Conservation (phyloP, 176 grass and related monocot genomes). For the bread wheat (Triticum aestivum) region DNA sequence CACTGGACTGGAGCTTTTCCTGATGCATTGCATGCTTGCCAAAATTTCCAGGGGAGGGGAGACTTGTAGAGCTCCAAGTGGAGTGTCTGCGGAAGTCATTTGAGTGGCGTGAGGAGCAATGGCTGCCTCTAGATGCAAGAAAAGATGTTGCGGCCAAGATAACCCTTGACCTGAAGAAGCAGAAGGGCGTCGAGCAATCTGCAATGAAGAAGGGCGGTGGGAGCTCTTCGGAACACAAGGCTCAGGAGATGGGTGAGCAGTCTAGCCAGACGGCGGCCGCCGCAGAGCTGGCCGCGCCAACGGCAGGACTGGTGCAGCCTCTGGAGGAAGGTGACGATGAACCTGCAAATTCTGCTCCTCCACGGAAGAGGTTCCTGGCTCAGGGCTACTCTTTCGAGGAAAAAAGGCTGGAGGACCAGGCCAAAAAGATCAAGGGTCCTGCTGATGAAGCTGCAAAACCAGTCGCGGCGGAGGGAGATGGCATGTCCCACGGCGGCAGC, state of each 20-base stretch:
- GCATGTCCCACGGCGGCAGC: background rate
- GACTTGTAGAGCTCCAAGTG: slow-evolving; percentile 13
- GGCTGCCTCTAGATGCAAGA: slow-evolving; percentile 38
- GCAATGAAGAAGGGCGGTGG: background rate
- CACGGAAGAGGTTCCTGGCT: background rate
- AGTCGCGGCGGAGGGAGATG: background rate
- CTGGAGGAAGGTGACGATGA: background rate
- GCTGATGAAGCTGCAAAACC: background rate
- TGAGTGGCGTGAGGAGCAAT: slow-evolving; percentile 53
- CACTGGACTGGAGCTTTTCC: background rate
- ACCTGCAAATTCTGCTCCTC: background rate
- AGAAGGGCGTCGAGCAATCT: background rate
- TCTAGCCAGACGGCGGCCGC: background rate
- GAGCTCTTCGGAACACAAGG: background rate
- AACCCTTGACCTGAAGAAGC: too few species aligned
- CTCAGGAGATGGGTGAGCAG: background rate
- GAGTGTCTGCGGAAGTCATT: slow-evolving; percentile 42
- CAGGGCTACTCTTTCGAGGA: background rate
- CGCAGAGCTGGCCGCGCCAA: background rate
- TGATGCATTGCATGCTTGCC: background rate
- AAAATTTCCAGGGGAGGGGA: slow-evolving; percentile 45
- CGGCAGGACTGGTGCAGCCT: background rate
- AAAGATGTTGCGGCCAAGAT: slow-evolving; percentile 29
- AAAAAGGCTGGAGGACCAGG: background rate
- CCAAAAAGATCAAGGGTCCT: background rate